Evolutionary conservation across 169 alveolate genomes (phyloP), one percentile per base, ranked within the genome.

Genomic region (Sarcocystis neurona): DNA sequence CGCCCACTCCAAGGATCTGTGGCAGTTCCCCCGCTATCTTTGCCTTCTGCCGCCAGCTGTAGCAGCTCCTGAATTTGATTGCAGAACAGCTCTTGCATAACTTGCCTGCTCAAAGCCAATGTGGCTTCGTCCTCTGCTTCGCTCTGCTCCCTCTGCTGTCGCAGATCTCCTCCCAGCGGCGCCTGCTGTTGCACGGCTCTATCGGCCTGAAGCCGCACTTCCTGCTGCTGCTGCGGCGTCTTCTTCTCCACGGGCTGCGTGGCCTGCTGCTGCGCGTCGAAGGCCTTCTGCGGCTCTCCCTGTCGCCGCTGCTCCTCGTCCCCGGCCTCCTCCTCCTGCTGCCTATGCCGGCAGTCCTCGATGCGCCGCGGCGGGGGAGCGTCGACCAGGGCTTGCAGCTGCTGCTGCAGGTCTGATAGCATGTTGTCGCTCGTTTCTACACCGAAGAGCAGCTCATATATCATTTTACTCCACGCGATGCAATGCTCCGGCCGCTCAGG

Each of bases 401-500:
- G 79, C 66, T 32, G 43, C 58, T 85, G 63, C 30, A 85, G 48
- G 41, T 89, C 92, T 32, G 85, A 39, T 44, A 89, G 86, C 0
- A 85, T 85, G 27, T 79, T 85, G 34, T 86, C 88, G 47, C 79
- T 85, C 23, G 79, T 47, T 41, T 79, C 90, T 0, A 43, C 87
- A 72, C 93, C 95, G 50, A 88, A 94, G 78, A 92, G 77, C 60
- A 66, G 92, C 86, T 96, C 97, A 85, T 60, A 84, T 50, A 97
- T 94, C 75, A 93, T 93, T 91, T 97, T 97, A 12, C 96, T 97
- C 99, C 99, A 97, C 32, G 96, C 97, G 3, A 97, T 94, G 89
- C 98, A 96, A 90, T 97, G 99, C 66, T 96, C 97, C 63, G 97
- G 95, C 56, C 94, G 94, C 56, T 95, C 97, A 20, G 99, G 99